phyloP scores from a whole-genome alignment of 2,329 filamentous ascomycete species.

The Cladosporium sp. region DNA sequence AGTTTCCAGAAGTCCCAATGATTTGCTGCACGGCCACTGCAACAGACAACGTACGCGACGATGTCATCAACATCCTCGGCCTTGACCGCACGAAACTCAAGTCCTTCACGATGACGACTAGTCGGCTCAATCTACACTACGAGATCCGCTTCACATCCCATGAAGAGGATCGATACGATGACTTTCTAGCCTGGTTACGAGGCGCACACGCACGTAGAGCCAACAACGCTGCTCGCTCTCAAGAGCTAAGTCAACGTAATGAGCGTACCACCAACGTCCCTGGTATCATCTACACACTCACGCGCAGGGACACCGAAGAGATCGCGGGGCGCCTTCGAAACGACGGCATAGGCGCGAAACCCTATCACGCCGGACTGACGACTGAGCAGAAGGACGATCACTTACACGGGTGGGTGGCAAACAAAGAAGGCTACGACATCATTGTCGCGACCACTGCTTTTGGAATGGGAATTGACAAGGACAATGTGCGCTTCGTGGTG shows the following conservation, averaged over 20 bases:
- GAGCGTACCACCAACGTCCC: slow-evolving; percentile 60
- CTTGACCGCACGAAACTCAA: slow-evolving; percentile 62
- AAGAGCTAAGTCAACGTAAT: slow-evolving; percentile 52
- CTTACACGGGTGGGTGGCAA: slow-evolving; percentile 66
- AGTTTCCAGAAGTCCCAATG: slow-evolving; percentile 80
- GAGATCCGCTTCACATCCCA: slow-evolving; percentile 81
- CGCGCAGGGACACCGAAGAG: slow-evolving; percentile 68
- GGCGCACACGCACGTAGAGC: slow-evolving; percentile 66
- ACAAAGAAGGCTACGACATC: slow-evolving; percentile 75
- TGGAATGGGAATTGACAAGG: slow-evolving; percentile 96
- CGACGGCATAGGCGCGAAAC: slow-evolving; percentile 68
- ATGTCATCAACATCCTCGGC: slow-evolving; percentile 72
- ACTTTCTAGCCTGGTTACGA: slow-evolving; percentile 74
- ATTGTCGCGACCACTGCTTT: slow-evolving; percentile 95
- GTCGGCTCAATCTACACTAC: slow-evolving; percentile 81
- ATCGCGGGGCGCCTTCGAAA: slow-evolving; percentile 62
- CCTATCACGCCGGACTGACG: slow-evolving; percentile 67
- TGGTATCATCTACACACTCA: slow-evolving; percentile 77
- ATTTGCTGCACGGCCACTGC: slow-evolving; percentile 93
- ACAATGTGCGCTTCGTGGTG: slow-evolving; percentile 88
- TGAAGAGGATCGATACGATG: slow-evolving; percentile 66
- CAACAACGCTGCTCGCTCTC: slow-evolving; percentile 51
- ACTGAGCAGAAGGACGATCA: slow-evolving; percentile 66
- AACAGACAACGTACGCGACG: slow-evolving; percentile 72
- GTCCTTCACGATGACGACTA: slow-evolving; percentile 78